Base-by-base conservation (phyloP, 2,329 filamentous ascomycete species). In the Gaeumannomyces sp. region DNA sequence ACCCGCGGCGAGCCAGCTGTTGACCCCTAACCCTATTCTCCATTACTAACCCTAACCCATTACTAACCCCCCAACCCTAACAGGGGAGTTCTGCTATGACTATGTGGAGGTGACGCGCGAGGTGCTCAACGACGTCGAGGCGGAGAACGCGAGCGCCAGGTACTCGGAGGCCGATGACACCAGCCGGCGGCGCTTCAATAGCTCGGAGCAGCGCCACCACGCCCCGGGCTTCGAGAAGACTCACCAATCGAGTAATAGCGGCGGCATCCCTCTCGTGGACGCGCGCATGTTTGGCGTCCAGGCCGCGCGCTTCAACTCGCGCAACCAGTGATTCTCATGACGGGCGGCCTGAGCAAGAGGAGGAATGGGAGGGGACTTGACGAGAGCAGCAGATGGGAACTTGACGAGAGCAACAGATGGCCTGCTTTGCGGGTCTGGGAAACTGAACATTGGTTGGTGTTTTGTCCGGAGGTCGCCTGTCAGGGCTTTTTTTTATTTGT, bases 1-100 rank as follows among this genome's bases (percentile, higher is more conserved):
- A 29, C 29, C 29, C 29, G 3, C 29, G 6, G 29, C 29, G 29
- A 29, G 6, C 29, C 29, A 29, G 29, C 29, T 3, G 3, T 29
- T 29, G n/a, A n/a, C n/a, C n/a, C n/a, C n/a, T n/a, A n/a, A n/a
- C n/a, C n/a, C n/a, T n/a, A n/a, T n/a, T n/a, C n/a, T n/a, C n/a
- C n/a, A n/a, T n/a, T n/a, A n/a, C n/a, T n/a, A n/a, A n/a, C n/a
- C n/a, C n/a, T n/a, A n/a, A n/a, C 29, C 29, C 29, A 29, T 29
- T 29, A 29, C 29, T 29, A 6, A 29, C 29, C 29, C 3, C 3
- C 3, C 29, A 29, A 29, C 29, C 3, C 29, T 6, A 6, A 3
- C 6, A 3, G 3, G 93, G 74, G 93, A 96, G 79, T 96, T 95
- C 74, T 93, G 92, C n/a, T 96, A 96, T 75, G 93, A 96, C 76